phyloP scores from a whole-genome alignment of 2,329 filamentous ascomycete species.

The Pyrenophora tritici-repentis region DNA sequence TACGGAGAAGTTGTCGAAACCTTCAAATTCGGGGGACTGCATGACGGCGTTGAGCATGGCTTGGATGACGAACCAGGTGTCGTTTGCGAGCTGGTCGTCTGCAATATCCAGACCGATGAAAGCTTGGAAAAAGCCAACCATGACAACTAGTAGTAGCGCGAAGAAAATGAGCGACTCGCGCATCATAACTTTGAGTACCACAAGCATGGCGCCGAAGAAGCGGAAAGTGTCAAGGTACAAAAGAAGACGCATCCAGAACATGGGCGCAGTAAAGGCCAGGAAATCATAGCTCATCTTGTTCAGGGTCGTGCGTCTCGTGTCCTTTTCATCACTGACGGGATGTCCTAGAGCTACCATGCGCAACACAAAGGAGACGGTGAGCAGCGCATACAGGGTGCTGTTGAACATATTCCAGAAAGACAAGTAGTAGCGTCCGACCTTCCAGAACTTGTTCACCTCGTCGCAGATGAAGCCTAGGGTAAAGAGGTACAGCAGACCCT shows the following conservation, averaged over 20 bases:
- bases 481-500: conserved; percentile 86
- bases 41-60: conserved; percentile 90
- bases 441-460: conserved; percentile 87
- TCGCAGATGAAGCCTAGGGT: conserved; percentile 90
- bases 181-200: conserved; percentile 80
- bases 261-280: conserved; percentile 86
- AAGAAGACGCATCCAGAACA: conserved; percentile 95
- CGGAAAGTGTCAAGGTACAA: conserved; percentile 91
- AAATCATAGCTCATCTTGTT: conserved; percentile 92
- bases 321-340: conserved; percentile 50
- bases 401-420: conserved; percentile 99
- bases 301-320: conserved; percentile 59
- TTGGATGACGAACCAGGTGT: conserved; percentile 75
- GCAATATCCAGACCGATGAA: conserved; percentile 90
- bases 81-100: conserved; percentile 66
- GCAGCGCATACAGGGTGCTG: conserved; percentile 74
- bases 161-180: conserved; percentile 89
- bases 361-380: conserved; percentile 77
- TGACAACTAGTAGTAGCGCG: conserved; percentile 80
- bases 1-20: conserved; percentile 82
- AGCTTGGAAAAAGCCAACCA: conserved; percentile 86
- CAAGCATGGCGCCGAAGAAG: conserved; percentile 98
- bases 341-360: conserved; percentile 79
- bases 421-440: conserved; percentile 87
- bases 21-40: conserved; percentile 86